These are phyloP conservation scores for Nigrograna mackinnonii DNA, from an alignment of 2,329 filamentous ascomycete species.

Conservation along the genomic window DNA sequence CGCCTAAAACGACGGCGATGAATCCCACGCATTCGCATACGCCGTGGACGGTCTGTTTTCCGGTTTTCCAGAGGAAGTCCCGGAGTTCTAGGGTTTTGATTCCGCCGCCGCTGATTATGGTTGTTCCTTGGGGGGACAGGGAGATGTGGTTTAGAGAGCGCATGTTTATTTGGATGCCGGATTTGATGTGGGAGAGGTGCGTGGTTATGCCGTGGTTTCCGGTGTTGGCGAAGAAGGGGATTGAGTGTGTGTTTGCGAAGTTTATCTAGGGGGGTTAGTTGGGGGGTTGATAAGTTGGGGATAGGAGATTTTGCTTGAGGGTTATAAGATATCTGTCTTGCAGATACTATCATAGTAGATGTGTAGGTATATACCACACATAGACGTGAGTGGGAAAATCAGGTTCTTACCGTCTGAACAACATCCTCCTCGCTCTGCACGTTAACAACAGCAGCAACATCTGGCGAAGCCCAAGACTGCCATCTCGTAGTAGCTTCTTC, in stretches of 20 bases:
- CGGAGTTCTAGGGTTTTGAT: constrained; percentile 28
- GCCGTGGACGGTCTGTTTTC: constrained; percentile 27
- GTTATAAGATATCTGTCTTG: too few species aligned
- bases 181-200: constrained; percentile 1
- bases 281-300: too few species aligned
- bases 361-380: too few species aligned
- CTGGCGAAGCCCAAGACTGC: too few species aligned
- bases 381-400: too few species aligned
- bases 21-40: constrained; percentile 12
- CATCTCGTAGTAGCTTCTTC: too few species aligned
- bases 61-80: constrained; percentile 22
- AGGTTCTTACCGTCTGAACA: too few species aligned
- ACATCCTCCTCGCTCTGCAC: too few species aligned
- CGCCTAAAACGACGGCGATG: constrained; percentile 8
- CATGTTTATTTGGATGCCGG: constrained; percentile 10
- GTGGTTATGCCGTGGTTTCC: constrained; percentile 5
- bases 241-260: constrained; percentile 6
- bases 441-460: too few species aligned
- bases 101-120: constrained; percentile 36
- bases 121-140: constrained; percentile 28
- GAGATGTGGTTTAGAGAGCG: constrained; percentile 22
- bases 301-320: too few species aligned
- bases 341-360: too few species aligned
- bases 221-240: constrained; percentile 6
- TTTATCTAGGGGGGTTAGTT: constrained; percentile 6